Percentiles rank a stretch among this genome's conserved stretches.
These are phyloP conservation scores for Glycine tomentella DNA, from an alignment of 306 rosid species.

Conservation along the genomic window DNA sequence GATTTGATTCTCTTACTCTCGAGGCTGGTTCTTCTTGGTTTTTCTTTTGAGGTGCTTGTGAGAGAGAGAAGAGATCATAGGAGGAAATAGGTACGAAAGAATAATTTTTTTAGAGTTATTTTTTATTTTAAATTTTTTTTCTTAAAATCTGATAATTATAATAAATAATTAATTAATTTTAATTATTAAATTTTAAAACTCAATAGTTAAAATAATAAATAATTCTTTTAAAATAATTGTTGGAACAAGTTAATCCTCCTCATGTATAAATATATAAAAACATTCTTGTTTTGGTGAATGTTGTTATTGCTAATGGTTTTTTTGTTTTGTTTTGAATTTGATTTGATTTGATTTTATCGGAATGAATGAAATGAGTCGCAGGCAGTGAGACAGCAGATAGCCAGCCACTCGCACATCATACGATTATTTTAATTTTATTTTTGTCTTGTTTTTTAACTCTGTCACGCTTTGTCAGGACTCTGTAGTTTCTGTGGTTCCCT, in stretches of 20 bases:
- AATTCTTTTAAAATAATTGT: no score
- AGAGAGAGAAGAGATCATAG: background rate
- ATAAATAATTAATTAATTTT: no score
- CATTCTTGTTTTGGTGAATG: background rate
- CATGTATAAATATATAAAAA: background rate
- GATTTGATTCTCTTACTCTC: constrained; percentile 77
- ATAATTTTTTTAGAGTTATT: no score
- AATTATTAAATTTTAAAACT: no score
- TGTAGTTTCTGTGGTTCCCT: constrained; percentile 42
- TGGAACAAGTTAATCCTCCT: no score
- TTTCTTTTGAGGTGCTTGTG: background rate
- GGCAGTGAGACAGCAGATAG: background rate
- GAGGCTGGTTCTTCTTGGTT: constrained; percentile 48
- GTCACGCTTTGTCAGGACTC: constrained; percentile 57
- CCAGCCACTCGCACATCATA: constrained; percentile 34
- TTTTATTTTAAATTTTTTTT: no score
- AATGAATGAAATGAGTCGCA: constrained; percentile 5
- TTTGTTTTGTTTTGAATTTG: background rate
- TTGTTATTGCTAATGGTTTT: background rate
- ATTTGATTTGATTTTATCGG: constrained; percentile 5
- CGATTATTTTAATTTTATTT: background rate
- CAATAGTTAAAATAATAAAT: no score
- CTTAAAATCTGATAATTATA: no score
- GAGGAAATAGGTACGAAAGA: background rate
- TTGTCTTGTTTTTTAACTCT: constrained; percentile 30